Evolutionary conservation across 768 basidiomycete genomes (phyloP).

Genomic region (Botryobasidium botryosum): DNA sequence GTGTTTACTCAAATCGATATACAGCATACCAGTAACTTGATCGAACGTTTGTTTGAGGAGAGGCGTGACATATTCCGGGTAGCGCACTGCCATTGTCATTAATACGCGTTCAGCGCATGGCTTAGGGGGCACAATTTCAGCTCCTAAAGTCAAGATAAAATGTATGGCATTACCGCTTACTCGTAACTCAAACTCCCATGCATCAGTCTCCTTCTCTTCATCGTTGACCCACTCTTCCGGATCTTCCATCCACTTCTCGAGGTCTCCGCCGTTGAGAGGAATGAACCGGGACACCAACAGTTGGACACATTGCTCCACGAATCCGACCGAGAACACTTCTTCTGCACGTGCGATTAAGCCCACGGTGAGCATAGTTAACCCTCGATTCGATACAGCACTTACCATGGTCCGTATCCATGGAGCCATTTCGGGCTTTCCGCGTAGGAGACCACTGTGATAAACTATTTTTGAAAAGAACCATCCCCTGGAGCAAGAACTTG

Average conservation of each 20-base stretch:
- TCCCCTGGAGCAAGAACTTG: constrained; percentile 63
- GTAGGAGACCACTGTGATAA: constrained; percentile 59
- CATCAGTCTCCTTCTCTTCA: constrained; percentile 78
- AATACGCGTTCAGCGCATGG: constrained; percentile 89
- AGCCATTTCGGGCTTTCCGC: constrained; percentile 26
- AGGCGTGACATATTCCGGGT: constrained; percentile 48
- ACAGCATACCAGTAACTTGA: no score
- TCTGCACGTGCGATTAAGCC: constrained; percentile 2
- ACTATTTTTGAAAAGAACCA: constrained; percentile 74
- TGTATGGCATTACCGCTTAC: constrained; percentile 27
- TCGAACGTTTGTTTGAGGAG: constrained; percentile 39
- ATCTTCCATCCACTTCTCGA: constrained; percentile 70
- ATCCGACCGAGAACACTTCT: constrained; percentile 44
- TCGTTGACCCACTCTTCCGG: constrained; percentile 91
- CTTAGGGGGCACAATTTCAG: no score
- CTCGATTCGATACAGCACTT: background rate
- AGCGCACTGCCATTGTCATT: constrained; percentile 58
- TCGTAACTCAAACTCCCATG: constrained; percentile 86
- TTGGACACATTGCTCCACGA: constrained; percentile 55
- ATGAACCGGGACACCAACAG: constrained; percentile 73
- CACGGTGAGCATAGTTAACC: background rate
- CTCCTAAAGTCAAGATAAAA: constrained; percentile 1
- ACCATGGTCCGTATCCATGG: constrained; percentile 1
- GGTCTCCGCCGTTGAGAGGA: constrained; percentile 63
- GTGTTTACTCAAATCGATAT: no score